Evolutionary conservation across 2,329 filamentous ascomycete species (phyloP).

Genomic region (Aspergillus viridinutans): DNA sequence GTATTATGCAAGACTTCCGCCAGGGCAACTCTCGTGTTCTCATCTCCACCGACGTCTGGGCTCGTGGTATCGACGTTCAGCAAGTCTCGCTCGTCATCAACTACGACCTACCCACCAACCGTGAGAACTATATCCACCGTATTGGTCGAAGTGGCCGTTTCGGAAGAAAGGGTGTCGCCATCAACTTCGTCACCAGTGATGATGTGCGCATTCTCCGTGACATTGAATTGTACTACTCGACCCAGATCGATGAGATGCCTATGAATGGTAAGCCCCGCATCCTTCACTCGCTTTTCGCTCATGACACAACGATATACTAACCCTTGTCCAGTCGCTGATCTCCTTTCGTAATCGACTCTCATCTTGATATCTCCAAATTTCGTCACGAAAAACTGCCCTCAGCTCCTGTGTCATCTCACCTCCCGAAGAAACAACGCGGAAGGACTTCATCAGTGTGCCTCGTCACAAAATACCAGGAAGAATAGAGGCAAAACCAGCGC

Average conservation of each 20-base stretch:
- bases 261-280: constrained; percentile 75
- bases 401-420: neutral
- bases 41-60: constrained; percentile 97
- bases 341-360: constrained; percentile 28
- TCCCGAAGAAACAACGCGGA: constrained; percentile 7
- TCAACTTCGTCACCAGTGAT: constrained; percentile 98
- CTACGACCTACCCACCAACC: constrained; percentile 95
- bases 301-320: constrained; percentile 9
- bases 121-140: constrained; percentile 99
- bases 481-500: constrained; percentile 22
- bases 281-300: neutral
- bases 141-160: constrained; percentile 95
- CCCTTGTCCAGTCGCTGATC: constrained; percentile 28
- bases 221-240: constrained; percentile 95
- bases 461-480: neutral
- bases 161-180: constrained; percentile 95
- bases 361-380: neutral
- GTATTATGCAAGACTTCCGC: constrained; percentile 98
- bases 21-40: constrained; percentile 94
- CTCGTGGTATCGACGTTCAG: constrained; percentile 96
- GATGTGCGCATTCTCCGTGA: constrained; percentile 96
- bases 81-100: constrained; percentile 98
- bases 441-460: neutral
- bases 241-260: constrained; percentile 97
- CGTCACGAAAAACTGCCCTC: neutral